phyloP scores from a whole-genome alignment of 495 filamentous ascomycete species.

The Trichoderma erinaceum region DNA sequence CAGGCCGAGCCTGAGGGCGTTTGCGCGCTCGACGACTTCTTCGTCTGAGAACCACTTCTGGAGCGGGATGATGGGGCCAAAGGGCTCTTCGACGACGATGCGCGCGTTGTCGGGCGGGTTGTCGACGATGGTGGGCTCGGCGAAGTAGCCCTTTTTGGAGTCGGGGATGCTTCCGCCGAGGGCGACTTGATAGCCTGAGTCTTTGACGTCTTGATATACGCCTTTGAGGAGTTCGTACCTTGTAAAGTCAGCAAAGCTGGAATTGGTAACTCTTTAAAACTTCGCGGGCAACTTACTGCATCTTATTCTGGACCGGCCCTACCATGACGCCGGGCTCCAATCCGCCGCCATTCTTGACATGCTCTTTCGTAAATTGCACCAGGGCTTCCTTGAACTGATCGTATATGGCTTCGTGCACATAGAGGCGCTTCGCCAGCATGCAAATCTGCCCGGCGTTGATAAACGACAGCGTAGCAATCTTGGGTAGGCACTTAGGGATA shows the following conservation, averaged over 20 bases:
- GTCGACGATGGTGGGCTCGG: slow-evolving; percentile 44
- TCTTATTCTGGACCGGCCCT: slow-evolving; percentile 54
- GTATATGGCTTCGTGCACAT: slow-evolving; percentile 64
- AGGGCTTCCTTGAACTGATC: slow-evolving; percentile 52
- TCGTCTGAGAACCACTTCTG: slow-evolving; percentile 51
- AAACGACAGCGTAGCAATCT: slow-evolving; percentile 46
- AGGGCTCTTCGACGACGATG: slow-evolving; percentile 46
- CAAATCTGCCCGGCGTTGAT: slow-evolving; percentile 56
- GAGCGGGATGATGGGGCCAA: slow-evolving; percentile 53
- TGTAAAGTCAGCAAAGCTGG: not conserved
- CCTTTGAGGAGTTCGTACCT: slow-evolving; percentile 41
- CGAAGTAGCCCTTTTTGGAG: slow-evolving; percentile 38
- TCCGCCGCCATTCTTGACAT: slow-evolving; percentile 44
- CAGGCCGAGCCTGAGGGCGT: slow-evolving; percentile 50
- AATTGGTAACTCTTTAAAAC: not conserved
- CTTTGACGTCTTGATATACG: slow-evolving; percentile 39
- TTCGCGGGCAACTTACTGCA: slow-evolving; percentile 35
- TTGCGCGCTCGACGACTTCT: slow-evolving; percentile 52
- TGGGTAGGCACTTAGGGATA: slow-evolving; percentile 50
- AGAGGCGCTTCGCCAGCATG: slow-evolving; percentile 55
- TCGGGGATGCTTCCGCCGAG: slow-evolving; percentile 25
- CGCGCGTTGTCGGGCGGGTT: slow-evolving; percentile 39
- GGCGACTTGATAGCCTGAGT: slow-evolving; percentile 39
- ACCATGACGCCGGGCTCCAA: slow-evolving; percentile 36
- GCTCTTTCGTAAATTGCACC: slow-evolving; percentile 43